Conservation (phyloP, 1,284 basidiomycete genomes). For the Ustilago vetiveriae region DNA sequence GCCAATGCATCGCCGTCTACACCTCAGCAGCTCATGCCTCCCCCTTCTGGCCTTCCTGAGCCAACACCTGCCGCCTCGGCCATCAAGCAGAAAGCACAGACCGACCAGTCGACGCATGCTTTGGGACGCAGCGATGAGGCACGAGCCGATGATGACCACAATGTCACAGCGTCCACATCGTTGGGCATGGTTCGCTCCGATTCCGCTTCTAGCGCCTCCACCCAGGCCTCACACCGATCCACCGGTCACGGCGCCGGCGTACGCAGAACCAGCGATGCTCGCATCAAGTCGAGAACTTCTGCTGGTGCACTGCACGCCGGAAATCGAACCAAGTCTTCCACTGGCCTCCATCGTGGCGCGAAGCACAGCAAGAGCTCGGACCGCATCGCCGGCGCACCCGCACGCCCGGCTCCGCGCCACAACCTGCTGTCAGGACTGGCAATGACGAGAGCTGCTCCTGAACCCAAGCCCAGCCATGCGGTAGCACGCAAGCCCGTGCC, state of each 20-base stretch:
- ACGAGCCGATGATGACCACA: neutral
- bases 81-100: constrained; percentile 29
- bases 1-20: constrained; percentile 1
- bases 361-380: constrained; percentile 52
- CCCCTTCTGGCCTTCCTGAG: constrained; percentile 24
- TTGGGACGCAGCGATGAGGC: neutral
- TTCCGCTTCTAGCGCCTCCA: constrained; percentile 38
- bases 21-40: constrained; percentile 39
- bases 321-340: constrained; percentile 46
- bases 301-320: constrained; percentile 23
- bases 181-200: constrained; percentile 38
- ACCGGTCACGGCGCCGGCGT: constrained; percentile 16
- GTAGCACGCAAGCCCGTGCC: constrained; percentile 44
- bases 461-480: constrained; percentile 18
- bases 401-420: constrained; percentile 31
- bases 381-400: constrained; percentile 21
- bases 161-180: constrained; percentile 2
- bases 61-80: constrained; percentile 35
- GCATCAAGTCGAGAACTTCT: constrained; percentile 9
- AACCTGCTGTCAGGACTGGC: constrained; percentile 43
- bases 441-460: constrained; percentile 47
- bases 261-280: constrained; percentile 28
- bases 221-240: constrained; percentile 36
- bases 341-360: constrained; percentile 33
- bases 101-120: constrained; percentile 5